Evolutionary conservation across 208 protist species (phyloP), one percentile per base, ranked within the genome.

Genomic region (Trypanosoma grayi): DNA sequence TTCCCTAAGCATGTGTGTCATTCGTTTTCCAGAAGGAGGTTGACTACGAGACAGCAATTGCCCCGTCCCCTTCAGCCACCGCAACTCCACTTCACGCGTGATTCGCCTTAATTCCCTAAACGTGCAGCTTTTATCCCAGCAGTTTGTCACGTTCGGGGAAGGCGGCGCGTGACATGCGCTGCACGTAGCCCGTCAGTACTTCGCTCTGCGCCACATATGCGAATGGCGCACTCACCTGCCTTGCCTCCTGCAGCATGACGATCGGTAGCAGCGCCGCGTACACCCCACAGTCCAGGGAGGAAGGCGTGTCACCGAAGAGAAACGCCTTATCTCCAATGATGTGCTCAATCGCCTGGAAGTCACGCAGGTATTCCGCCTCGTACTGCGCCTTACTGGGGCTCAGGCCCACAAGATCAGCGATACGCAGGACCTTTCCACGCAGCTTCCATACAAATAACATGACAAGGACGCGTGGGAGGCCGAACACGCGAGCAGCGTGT

Each of bases 251-350:
- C 73, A 86, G 69, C 44, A 67, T 72, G 24, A 83, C 57, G 40
- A 92, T 73, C 16, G 75, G 75, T 18, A 85, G 70, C 39, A 92
- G 65, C 52, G 73, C 63, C 8, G 81, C 72, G 62, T 87, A 92
- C 30, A 92, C 55, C 30, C 76, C 77, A 64, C 81, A 88, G 68
- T 92, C 85, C 66, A 76, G 79, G 27, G 74, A 76, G n/a, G 77
- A 77, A 14, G 83, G 70, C 0, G 37, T 13, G 1, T 34, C 46
- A 47, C 75, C 50, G 16, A 92, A 75, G 31, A 78, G 76, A 65
- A 69, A 87, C 5, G 28, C 52, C 22, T 83, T 71, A 4, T 54
- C 20, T 18, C 55, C 55, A 24, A 92, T 73, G 33, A 85, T 60
- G 16, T 47, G 37, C 54, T 88, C 85, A 2, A 92, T 55, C 2